These are phyloP conservation scores for Pythium graminicola DNA, from an alignment of 352 stramenopile genomes.

Conservation along the genomic window DNA sequence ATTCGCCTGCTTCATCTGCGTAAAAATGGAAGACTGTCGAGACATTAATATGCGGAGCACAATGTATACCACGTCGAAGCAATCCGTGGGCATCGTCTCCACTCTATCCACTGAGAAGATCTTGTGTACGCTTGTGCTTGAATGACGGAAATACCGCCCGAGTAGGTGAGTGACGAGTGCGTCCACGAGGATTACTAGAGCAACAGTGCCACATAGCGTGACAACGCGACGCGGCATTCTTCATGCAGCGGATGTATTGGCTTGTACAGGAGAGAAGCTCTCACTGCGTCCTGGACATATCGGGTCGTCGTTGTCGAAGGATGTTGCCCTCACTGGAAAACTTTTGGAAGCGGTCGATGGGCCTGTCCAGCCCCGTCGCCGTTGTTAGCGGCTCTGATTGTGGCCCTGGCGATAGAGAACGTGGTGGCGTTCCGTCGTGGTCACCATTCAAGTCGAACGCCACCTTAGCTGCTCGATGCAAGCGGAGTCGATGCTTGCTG, in stretches of 20 bases:
- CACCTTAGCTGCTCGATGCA: conserved; percentile 21
- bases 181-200: too few relatives aligned
- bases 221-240: too few relatives aligned
- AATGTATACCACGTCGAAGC: too few relatives aligned
- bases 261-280: too few relatives aligned
- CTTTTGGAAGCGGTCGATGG: conserved; percentile 16
- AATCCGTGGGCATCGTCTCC: too few relatives aligned
- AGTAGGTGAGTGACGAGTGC: too few relatives aligned
- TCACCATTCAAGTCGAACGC: neutral
- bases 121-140: too few relatives aligned
- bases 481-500: conserved; percentile 15
- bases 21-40: neutral
- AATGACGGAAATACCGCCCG: too few relatives aligned
- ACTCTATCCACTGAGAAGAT: too few relatives aligned
- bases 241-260: too few relatives aligned
- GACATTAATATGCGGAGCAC: neutral
- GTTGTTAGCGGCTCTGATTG: conserved; percentile 3
- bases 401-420: neutral
- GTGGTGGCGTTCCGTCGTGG: neutral
- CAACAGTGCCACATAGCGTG: too few relatives aligned
- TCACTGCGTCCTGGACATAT: neutral
- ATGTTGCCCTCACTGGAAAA: conserved; percentile 23
- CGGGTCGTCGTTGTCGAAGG: conserved; percentile 17
- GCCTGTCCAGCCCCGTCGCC: neutral
- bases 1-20: conserved; percentile 23